Base-by-base conservation (phyloP, 495 filamentous ascomycete species). In the Penicillium lagena region DNA sequence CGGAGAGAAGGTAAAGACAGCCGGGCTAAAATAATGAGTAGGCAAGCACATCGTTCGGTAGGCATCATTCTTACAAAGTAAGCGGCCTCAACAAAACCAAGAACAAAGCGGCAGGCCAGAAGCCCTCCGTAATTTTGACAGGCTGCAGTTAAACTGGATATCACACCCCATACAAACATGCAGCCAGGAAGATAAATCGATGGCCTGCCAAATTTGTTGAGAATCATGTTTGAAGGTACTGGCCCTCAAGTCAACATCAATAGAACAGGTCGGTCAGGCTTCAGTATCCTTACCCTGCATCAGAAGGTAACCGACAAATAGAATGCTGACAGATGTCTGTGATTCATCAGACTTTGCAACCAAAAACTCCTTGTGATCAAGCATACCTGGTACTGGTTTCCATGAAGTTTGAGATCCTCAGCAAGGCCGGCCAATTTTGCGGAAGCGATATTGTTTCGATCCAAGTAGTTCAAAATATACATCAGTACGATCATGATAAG, bases 361-460 rank as follows among this genome's bases (percentile, higher is more conserved):
- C 9, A 33, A 2, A n/a, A 33, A 2, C n/a, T 33, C 31, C 2
- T 33, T 33, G 9, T 9, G 17, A 17, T 1, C 17, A 4, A 17
- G 17, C 17, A 4, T 17, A 17, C 17, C 17, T 17, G 1, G 17
- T 71, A 75, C 48, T 72, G 58, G 27, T 51, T 34, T 28, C 47
- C 56, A 9, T 52, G 48, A 27, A 75, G 55, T 8, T 58, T 35
- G 7, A 75, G 49, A 27, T 70, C 63, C 29, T 56, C 39, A 42
- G 70, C 55, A 8, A 77, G 50, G 17, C 68, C 66, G 30, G 65
- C 63, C 22, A 76, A 44, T 39, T 58, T 56, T 0, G 73, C 74
- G 12, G 68, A 60, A 1, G 71, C 67, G 50, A 70, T 69, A 33
- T 74, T 75, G 46, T 71, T 71, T 33, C 67, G 59, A 47, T 75